Evolutionary conservation across 1,284 basidiomycete species (phyloP).

Genomic region (Sanghuangporus sanghuang): DNA sequence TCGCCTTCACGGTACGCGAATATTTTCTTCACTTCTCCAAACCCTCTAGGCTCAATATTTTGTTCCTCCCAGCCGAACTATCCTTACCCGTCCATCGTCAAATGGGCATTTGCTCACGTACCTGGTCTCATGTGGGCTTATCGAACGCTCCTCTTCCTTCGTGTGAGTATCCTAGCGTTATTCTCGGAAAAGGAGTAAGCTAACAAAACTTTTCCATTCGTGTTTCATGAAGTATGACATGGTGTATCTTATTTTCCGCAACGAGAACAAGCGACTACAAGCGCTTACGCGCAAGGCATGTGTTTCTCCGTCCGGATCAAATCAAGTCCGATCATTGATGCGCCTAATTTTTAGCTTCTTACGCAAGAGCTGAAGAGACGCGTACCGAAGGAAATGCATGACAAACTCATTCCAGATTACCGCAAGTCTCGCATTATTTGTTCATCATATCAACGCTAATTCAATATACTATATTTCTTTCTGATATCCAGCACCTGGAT

Average conservation of each 20-base stretch:
- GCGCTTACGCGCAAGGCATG: slow-evolving; percentile 9
- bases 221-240: slow-evolving; percentile 9
- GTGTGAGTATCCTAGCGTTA: slow-evolving; percentile 27
- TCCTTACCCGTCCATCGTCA: slow-evolving; percentile 35
- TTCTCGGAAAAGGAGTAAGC: not conserved
- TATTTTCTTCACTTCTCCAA: not conserved
- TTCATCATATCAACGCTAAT: not conserved
- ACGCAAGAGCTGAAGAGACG: slow-evolving; percentile 38
- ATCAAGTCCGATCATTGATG: not conserved
- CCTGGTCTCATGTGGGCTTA: slow-evolving; percentile 43
- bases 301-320: not conserved
- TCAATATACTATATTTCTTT: not conserved
- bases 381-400: slow-evolving; percentile 40
- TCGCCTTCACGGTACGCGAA: slow-evolving; percentile 35
- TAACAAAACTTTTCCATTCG: not conserved
- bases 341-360: slow-evolving; percentile 27
- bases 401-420: slow-evolving; percentile 43
- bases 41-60: not conserved
- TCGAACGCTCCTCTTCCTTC: slow-evolving; percentile 40
- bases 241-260: slow-evolving; percentile 11
- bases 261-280: slow-evolving; percentile 6
- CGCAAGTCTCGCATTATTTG: slow-evolving; percentile 27
- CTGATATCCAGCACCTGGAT: not conserved
- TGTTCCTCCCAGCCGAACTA: slow-evolving; percentile 25
- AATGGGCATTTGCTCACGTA: slow-evolving; percentile 45